phyloP scores from a whole-genome alignment of 2,329 filamentous ascomycete species.

The Colletotrichum lupini region DNA sequence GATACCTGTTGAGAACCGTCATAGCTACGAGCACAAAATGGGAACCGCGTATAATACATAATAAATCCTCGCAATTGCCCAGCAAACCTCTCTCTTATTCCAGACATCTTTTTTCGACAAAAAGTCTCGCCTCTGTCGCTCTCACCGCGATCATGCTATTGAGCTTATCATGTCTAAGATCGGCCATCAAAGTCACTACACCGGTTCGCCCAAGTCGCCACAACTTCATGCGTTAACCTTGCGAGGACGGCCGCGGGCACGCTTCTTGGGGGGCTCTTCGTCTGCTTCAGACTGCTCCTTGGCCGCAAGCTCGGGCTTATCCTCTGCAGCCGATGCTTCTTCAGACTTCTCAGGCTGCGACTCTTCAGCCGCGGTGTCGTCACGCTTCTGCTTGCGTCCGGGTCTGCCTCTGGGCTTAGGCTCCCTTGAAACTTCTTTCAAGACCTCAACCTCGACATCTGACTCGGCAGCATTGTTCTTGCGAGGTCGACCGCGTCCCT shows the following conservation, averaged over 20 bases:
- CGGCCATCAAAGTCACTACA: neutral
- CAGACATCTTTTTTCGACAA: neutral
- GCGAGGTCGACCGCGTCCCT: slow-evolving; percentile 24
- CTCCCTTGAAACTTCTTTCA: neutral
- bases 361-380: neutral
- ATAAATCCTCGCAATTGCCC: neutral
- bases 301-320: neutral
- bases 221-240: neutral
- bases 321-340: neutral
- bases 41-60: neutral
- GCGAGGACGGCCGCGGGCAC: slow-evolving; percentile 27
- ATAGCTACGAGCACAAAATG: neutral
- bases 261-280: slow-evolving; percentile 27
- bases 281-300: slow-evolving; percentile 8
- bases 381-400: slow-evolving; percentile 2
- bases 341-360: neutral
- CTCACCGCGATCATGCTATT: neutral
- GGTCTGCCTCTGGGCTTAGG: neutral
- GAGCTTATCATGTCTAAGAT: neutral
- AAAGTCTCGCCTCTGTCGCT: too few relatives aligned
- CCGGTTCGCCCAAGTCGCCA: too few relatives aligned
- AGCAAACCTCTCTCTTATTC: neutral
- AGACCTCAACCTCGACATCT: neutral
- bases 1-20: neutral
- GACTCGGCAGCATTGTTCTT: neutral